These are phyloP conservation scores for Suillus luteus DNA, from an alignment of 768 basidiomycete genomes.

Conservation along the genomic window DNA sequence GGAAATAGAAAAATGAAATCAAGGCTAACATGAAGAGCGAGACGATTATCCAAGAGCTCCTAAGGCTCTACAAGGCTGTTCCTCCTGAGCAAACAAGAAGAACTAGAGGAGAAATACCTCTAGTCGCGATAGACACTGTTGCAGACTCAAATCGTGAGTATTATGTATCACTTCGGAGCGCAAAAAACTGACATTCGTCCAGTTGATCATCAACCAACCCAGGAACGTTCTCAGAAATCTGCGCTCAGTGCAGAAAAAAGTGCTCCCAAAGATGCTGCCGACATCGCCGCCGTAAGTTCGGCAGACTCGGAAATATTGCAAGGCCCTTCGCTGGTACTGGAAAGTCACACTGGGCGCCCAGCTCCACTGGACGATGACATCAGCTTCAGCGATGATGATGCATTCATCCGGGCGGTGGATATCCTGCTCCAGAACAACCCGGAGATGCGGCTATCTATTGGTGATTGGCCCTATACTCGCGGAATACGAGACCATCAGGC, in stretches of 20 bases:
- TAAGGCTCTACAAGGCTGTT: slow-evolving; percentile 7
- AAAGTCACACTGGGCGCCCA: neutral
- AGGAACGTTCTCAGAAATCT: neutral
- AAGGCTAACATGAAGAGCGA: too few species aligned
- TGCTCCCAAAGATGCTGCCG: neutral
- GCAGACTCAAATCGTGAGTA: slow-evolving; percentile 27
- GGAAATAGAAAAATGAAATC: too few species aligned
- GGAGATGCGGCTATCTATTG: too few species aligned
- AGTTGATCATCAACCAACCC: too few species aligned
- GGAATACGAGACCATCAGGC: too few species aligned
- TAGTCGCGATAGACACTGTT: slow-evolving; percentile 12
- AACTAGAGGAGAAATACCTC: neutral
- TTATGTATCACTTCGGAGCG: slow-evolving; percentile 20
- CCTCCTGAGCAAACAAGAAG: slow-evolving; percentile 4
- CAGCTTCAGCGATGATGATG: slow-evolving; percentile 5
- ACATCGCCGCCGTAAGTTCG: neutral
- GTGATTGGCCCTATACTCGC: too few species aligned
- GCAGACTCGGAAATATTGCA: neutral
- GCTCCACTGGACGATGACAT: slow-evolving; percentile 5
- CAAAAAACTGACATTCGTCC: neutral
- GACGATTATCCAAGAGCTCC: slow-evolving; percentile 9
- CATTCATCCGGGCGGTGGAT: too few species aligned
- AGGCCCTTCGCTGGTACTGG: neutral
- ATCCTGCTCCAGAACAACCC: too few species aligned
- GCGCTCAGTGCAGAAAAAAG: too few species aligned